Evolutionary conservation across 2,329 filamentous ascomycete species (phyloP).

Genomic region (Simplicillium aogashimaense): DNA sequence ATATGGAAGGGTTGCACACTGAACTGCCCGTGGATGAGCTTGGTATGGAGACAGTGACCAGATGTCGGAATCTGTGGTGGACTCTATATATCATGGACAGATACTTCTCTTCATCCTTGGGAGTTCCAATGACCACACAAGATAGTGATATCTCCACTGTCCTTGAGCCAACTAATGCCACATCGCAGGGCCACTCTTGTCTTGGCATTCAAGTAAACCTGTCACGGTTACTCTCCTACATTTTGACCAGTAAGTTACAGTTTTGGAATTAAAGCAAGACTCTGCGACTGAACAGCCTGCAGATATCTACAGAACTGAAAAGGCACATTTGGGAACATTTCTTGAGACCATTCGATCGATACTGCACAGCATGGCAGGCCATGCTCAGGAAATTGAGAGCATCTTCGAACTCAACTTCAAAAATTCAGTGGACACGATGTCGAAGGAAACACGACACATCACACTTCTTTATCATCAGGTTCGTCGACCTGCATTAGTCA

Average conservation of each 20-base stretch:
- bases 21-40: slow-evolving; percentile 25
- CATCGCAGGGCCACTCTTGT: slow-evolving; percentile 17
- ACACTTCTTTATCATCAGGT: slow-evolving; percentile 28
- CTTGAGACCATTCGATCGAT: slow-evolving; percentile 24
- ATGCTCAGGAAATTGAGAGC: slow-evolving; percentile 26
- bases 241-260: slow-evolving; percentile 20
- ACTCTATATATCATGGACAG: slow-evolving; percentile 29
- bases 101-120: slow-evolving; percentile 27
- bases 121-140: slow-evolving; percentile 24
- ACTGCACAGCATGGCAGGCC: slow-evolving; percentile 22
- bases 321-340: slow-evolving; percentile 21
- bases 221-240: slow-evolving; percentile 22
- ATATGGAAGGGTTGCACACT: slow-evolving; percentile 29
- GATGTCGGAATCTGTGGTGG: slow-evolving; percentile 29
- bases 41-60: slow-evolving; percentile 17
- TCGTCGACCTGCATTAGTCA: neutral
- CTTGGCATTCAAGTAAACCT: slow-evolving; percentile 24
- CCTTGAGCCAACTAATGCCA: slow-evolving; percentile 15
- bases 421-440: slow-evolving; percentile 23
- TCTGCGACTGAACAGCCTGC: neutral
- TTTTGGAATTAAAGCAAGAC: too few species aligned
- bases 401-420: slow-evolving; percentile 22
- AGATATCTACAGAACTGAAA: slow-evolving; percentile 25
- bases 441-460: slow-evolving; percentile 24
- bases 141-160: slow-evolving; percentile 27